phyloP scores from a whole-genome alignment of 495 filamentous ascomycete genomes.

The Penicillium bovifimosum region DNA sequence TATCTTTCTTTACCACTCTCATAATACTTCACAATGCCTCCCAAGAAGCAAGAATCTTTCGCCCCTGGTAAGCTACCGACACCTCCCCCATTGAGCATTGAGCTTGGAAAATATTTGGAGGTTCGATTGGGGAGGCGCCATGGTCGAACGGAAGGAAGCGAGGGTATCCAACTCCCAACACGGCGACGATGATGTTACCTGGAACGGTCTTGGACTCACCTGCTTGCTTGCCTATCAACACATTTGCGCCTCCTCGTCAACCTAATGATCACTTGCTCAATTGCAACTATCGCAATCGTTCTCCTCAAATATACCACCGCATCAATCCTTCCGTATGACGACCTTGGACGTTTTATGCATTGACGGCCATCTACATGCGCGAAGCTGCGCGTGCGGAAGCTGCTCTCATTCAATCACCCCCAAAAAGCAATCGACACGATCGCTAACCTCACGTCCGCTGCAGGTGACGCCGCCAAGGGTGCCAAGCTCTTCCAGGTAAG shows the following conservation, averaged over 20 bases:
- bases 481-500: slow-evolving; percentile 92
- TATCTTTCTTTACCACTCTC: slow-evolving; percentile 16
- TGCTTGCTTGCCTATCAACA: not conserved
- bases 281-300: not conserved
- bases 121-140: not conserved
- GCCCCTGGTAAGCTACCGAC: slow-evolving; percentile 37
- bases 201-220: not conserved
- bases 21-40: slow-evolving; percentile 38
- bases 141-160: not conserved
- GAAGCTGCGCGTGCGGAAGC: slow-evolving; percentile 17
- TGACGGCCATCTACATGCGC: slow-evolving; percentile 23
- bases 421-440: slow-evolving; percentile 3
- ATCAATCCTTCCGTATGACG: slow-evolving; percentile 20
- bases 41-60: slow-evolving; percentile 38
- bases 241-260: not conserved
- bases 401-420: slow-evolving; percentile 5
- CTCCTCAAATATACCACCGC: not conserved
- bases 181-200: not conserved
- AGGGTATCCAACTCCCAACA: not conserved
- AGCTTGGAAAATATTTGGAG: too few species aligned
- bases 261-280: not conserved
- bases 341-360: slow-evolving; percentile 27
- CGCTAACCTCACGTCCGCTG: slow-evolving; percentile 25
- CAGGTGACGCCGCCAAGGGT: slow-evolving; percentile 95
- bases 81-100: slow-evolving; percentile 2